Evolutionary conservation across 805 yeast species (phyloP).

Genomic region (Brettanomyces custersianus): DNA sequence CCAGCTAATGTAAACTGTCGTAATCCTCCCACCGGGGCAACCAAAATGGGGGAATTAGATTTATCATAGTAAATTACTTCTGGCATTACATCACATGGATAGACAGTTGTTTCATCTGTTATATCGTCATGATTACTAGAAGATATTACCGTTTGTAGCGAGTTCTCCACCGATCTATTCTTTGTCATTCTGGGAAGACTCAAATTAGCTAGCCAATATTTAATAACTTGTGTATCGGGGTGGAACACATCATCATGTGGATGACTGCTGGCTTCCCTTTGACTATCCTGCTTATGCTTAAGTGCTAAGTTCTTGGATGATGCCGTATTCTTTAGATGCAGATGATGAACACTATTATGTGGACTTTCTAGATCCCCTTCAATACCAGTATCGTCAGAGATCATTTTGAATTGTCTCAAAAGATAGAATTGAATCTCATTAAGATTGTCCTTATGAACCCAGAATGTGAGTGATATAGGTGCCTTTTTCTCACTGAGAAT

Average conservation of each 20-base stretch:
- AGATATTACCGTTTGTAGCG: not conserved
- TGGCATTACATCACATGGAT: constrained; percentile 2
- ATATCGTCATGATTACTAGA: not conserved
- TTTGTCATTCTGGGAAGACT: constrained; percentile 17
- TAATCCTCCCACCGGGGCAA: constrained; percentile 34
- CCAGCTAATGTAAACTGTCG: constrained; percentile 29
- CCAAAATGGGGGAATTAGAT: constrained; percentile 18
- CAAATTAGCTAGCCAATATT: constrained; percentile 23
- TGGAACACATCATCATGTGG: constrained; percentile 13
- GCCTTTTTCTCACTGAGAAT: constrained; percentile 27
- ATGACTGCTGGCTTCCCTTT: not conserved
- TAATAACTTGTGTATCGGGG: constrained; percentile 21
- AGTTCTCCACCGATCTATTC: not conserved
- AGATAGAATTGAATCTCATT: constrained; percentile 42
- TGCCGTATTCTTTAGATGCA: constrained; percentile 12
- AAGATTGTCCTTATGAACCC: constrained; percentile 56
- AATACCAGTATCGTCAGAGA: constrained; percentile 25
- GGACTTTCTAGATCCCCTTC: constrained; percentile 5
- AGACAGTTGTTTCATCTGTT: constrained; percentile 1
- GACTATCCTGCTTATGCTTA: not conserved
- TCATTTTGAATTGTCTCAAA: constrained; percentile 32
- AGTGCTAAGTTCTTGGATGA: constrained; percentile 9
- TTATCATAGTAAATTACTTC: not conserved
- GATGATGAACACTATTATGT: not conserved
- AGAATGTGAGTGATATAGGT: constrained; percentile 30